Conservation (phyloP, 2,329 filamentous ascomycete genomes). For the Penicillium freii region DNA sequence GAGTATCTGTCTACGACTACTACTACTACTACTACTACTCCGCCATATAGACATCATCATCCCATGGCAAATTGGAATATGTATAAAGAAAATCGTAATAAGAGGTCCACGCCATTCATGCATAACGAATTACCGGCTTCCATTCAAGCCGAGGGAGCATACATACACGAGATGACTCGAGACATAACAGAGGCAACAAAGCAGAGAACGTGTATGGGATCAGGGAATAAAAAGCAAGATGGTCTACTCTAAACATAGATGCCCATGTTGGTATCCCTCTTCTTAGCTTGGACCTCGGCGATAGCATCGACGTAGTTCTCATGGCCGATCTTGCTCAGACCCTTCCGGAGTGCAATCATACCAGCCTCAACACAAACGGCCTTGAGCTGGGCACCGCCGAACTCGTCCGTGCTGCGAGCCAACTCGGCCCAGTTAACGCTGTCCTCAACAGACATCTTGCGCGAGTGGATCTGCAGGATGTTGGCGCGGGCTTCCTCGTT, state of each 20-base stretch:
- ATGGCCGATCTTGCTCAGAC: constrained; percentile 94
- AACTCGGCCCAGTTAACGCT: constrained; percentile 94
- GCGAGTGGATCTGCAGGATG: constrained; percentile 94
- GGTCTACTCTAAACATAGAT: constrained; percentile 42
- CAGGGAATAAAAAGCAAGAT: constrained; percentile 12
- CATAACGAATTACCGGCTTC: constrained; percentile 22
- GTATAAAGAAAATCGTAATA: not conserved
- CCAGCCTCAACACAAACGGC: constrained; percentile 98
- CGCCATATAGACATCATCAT: not conserved
- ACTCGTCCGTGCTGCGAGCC: constrained; percentile 95
- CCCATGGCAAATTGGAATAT: not conserved
- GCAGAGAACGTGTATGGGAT: not conserved
- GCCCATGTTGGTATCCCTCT: constrained; percentile 70
- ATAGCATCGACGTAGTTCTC: constrained; percentile 99
- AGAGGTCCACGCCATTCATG: constrained; percentile 9
- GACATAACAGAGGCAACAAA: not conserved
- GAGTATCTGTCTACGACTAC: not conserved
- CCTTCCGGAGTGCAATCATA: constrained; percentile 95
- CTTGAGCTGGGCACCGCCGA: constrained; percentile 96
- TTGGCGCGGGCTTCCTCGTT: constrained; percentile 97
- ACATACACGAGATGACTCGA: constrained; percentile 23
- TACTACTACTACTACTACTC: not conserved
- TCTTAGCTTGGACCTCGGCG: constrained; percentile 82
- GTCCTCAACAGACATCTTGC: constrained; percentile 96
- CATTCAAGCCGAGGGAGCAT: constrained; percentile 15